Percentiles rank a stretch among this genome's conserved stretches.
Conservation (phyloP, 2,329 filamentous ascomycete species). For the Curvularia eragrostidis region DNA sequence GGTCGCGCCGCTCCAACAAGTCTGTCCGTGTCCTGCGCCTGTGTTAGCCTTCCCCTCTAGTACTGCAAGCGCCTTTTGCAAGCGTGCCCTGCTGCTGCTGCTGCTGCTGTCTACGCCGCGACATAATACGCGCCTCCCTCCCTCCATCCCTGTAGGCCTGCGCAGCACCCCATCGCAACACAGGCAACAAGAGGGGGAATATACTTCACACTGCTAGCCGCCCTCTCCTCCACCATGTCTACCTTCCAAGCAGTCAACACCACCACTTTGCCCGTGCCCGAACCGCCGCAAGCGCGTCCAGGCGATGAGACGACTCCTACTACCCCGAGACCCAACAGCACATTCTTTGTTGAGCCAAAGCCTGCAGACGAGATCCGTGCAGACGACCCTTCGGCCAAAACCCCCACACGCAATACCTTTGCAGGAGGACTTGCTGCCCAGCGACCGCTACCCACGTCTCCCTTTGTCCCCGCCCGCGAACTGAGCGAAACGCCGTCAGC, state of each 20-base stretch:
- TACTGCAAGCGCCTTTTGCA: slow-evolving; percentile 5
- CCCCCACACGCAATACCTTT: slow-evolving; percentile 67
- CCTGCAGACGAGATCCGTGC: slow-evolving; percentile 42
- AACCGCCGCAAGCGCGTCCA: slow-evolving; percentile 52
- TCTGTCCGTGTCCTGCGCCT: slow-evolving; percentile 11
- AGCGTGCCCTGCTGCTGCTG: slow-evolving; percentile 5
- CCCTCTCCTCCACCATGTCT: slow-evolving; percentile 54
- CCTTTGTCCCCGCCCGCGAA: slow-evolving; percentile 54
- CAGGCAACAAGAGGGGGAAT: slow-evolving; percentile 12
- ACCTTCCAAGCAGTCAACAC: slow-evolving; percentile 68
- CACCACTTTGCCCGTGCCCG: slow-evolving; percentile 56
- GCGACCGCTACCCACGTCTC: slow-evolving; percentile 54
- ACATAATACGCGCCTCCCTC: slow-evolving; percentile 16
- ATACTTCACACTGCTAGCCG: slow-evolving; percentile 5
- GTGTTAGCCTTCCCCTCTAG: slow-evolving; percentile 11
- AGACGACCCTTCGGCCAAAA: slow-evolving; percentile 59
- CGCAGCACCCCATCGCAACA: slow-evolving; percentile 18
- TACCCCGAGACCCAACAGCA: slow-evolving; percentile 58
- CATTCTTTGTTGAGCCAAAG: slow-evolving; percentile 51
- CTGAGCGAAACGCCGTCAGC: slow-evolving; percentile 50
- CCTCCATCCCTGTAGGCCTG: slow-evolving; percentile 9
- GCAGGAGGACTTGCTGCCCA: slow-evolving; percentile 56
- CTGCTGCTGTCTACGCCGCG: slow-evolving; percentile 9
- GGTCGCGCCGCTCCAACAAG: slow-evolving; percentile 18
- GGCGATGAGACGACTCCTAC: slow-evolving; percentile 64